Percentiles rank a stretch among this genome's conserved stretches.
Evolutionary conservation across 106 monocot species (phyloP).

Genomic region (Alisma plantagoaquatica): DNA sequence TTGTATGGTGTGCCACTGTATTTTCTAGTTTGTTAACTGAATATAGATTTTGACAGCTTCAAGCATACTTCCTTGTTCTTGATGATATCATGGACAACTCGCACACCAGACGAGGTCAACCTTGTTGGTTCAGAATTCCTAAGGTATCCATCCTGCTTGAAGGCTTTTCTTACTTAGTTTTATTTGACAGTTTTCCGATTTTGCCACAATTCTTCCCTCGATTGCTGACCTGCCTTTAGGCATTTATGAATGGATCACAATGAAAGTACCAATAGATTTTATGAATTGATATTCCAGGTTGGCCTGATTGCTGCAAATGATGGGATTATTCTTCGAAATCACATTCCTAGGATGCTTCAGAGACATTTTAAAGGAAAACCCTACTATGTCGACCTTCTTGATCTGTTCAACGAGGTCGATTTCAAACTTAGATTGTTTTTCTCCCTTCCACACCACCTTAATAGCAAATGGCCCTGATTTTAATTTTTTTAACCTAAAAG

Average conservation of each 20-base stretch:
- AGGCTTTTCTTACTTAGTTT: not conserved
- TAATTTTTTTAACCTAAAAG: conserved; percentile 35
- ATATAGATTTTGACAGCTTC: conserved; percentile 42
- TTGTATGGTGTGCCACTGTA: too few species aligned
- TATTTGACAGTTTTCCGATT: too few species aligned
- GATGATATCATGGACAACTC: conserved; percentile 99
- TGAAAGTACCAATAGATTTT: too few species aligned
- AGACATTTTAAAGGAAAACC: conserved; percentile 62
- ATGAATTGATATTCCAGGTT: conserved; percentile 40
- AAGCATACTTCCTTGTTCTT: conserved; percentile 95
- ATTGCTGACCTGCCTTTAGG: too few species aligned
- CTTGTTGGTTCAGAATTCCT: conserved; percentile 84
- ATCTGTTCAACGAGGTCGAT: conserved; percentile 98
- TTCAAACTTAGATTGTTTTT: too few species aligned
- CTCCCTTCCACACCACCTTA: too few species aligned
- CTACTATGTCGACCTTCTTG: conserved; percentile 90
- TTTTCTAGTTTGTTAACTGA: too few species aligned
- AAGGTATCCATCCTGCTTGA: conserved; percentile 70
- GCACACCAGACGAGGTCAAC: conserved; percentile 89
- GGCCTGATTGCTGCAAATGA: conserved; percentile 96
- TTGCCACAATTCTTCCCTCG: too few species aligned
- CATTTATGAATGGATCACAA: too few species aligned
- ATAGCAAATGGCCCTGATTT: too few species aligned
- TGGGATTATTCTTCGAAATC: conserved; percentile 88
- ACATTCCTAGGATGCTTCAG: conserved; percentile 71